Evolutionary conservation across 2,329 filamentous ascomycete species (phyloP).

Genomic region (Fusarium sororula): DNA sequence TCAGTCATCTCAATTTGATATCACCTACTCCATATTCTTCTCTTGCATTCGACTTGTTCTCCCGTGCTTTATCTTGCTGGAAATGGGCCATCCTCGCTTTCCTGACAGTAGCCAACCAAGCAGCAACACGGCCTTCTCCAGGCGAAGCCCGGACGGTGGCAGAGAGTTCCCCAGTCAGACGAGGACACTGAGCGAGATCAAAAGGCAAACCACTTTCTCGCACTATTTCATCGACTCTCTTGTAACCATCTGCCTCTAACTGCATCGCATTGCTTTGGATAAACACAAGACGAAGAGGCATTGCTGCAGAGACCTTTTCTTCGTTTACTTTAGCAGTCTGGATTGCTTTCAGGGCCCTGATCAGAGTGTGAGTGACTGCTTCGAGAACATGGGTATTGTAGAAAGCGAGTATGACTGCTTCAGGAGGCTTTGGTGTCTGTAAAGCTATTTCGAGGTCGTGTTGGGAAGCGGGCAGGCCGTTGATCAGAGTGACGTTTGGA

Average conservation of each 20-base stretch:
- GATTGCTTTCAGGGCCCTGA: slow-evolving; percentile 50
- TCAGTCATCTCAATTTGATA: background rate
- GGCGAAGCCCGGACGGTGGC: background rate
- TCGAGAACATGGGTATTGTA: slow-evolving; percentile 53
- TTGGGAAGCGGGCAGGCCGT: slow-evolving; percentile 4
- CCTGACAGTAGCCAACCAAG: slow-evolving; percentile 9
- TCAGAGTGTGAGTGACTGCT: slow-evolving; percentile 51
- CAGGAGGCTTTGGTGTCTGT: slow-evolving; percentile 14
- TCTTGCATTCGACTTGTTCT: background rate
- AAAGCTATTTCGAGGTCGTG: slow-evolving; percentile 50
- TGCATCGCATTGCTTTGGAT: slow-evolving; percentile 55
- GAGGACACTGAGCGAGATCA: background rate
- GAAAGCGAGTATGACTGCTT: slow-evolving; percentile 59
- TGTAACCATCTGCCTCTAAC: slow-evolving; percentile 58
- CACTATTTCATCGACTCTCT: slow-evolving; percentile 54
- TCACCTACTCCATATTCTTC: background rate
- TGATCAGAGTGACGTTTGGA: background rate
- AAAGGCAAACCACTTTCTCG: slow-evolving; percentile 47
- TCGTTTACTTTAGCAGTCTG: slow-evolving; percentile 50
- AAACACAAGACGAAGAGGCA: slow-evolving; percentile 55
- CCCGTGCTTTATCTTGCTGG: background rate
- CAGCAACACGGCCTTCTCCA: background rate
- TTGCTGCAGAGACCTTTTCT: slow-evolving; percentile 45
- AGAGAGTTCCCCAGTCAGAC: background rate
- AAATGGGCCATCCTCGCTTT: background rate